Base-by-base conservation (phyloP, 768 basidiomycete species). In the Pholiota conissans region DNA sequence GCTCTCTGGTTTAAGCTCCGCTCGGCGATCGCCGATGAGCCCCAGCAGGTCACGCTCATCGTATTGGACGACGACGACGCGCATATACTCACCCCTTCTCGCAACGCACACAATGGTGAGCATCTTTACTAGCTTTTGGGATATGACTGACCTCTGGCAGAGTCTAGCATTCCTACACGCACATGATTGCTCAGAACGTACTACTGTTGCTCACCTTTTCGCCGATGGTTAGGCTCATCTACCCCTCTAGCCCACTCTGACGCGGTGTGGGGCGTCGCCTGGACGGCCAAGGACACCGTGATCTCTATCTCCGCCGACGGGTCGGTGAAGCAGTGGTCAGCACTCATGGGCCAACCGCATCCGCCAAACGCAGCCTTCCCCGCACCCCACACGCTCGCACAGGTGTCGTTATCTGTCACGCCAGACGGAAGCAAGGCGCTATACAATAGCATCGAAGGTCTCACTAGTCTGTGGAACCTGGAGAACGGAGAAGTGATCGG, bases 401-500 rank as follows among this genome's bases (percentile, higher is more conserved):
- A 94, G 61, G 84, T 92, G 16, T 93, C 93, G 5, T 73, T 96
- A 30, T 92, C 91, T 16, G 84, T 84, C 7, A 81, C 86, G 18
- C 79, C 82, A 0, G 79, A 84, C 48, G 95, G 91, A 7, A 77
- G 74, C 47, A 74, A 73, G 28, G 92, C 85, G 0, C 70, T 97
- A 45, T 89, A 86, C 63, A 93, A 93, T 65, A 89, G 89, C 54
- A 76, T 95, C 18, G 94, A 96, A 65, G 95, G 95, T 1, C 81
- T 88, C 27, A 93, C 92, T 0, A 80, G 75, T 47, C 73, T 95
- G 24, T 89, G 88, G 82, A 86, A 95, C 67, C 69, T 94, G 46
- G 72, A 79, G 32, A 81, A 75, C 16, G 89, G 88, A 3, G 76
- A 81, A 32, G 68, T 87, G 2, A 69, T 84, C 0, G 89, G 84